Evolutionary conservation across 208 protist genomes (phyloP).

Genomic region (Chromosphaera perkinsii): DNA sequence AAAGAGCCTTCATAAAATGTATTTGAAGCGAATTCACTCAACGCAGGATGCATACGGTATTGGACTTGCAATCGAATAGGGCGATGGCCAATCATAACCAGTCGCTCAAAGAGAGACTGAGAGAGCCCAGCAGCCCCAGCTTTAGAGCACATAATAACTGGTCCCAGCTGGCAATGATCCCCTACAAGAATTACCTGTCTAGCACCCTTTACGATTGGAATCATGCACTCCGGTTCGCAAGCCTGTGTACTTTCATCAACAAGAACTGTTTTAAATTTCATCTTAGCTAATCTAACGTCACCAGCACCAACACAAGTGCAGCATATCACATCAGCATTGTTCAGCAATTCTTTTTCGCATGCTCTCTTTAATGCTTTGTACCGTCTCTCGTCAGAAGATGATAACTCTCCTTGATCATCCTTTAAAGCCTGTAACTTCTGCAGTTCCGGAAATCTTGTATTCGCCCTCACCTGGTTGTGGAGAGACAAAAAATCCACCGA

Average conservation of each 20-base stretch:
- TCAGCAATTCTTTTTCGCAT: conserved; percentile 68
- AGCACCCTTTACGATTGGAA: conserved; percentile 76
- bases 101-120: conserved; percentile 87
- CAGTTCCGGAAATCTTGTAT: conserved; percentile 46
- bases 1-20: conserved; percentile 94
- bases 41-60: conserved; percentile 94
- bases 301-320: conserved; percentile 85
- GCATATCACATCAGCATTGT: conserved; percentile 85
- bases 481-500: conserved; percentile 76
- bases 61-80: conserved; percentile 88
- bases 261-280: conserved; percentile 77
- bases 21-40: conserved; percentile 87
- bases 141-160: conserved; percentile 85
- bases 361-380: conserved; percentile 53
- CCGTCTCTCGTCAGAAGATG: conserved; percentile 58
- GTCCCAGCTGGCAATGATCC: conserved; percentile 91
- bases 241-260: conserved; percentile 93
- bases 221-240: conserved; percentile 90
- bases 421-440: conserved; percentile 70
- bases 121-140: conserved; percentile 76
- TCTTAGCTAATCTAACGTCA: conserved; percentile 65
- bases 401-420: conserved; percentile 71
- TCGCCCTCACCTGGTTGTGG: conserved; percentile 71
- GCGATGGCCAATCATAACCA: conserved; percentile 75
- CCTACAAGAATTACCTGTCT: conserved; percentile 79